Evolutionary conservation across 2,329 filamentous ascomycete species (phyloP), one percentile per base, ranked within the genome.

Genomic region (Bipolaris gigantea): DNA sequence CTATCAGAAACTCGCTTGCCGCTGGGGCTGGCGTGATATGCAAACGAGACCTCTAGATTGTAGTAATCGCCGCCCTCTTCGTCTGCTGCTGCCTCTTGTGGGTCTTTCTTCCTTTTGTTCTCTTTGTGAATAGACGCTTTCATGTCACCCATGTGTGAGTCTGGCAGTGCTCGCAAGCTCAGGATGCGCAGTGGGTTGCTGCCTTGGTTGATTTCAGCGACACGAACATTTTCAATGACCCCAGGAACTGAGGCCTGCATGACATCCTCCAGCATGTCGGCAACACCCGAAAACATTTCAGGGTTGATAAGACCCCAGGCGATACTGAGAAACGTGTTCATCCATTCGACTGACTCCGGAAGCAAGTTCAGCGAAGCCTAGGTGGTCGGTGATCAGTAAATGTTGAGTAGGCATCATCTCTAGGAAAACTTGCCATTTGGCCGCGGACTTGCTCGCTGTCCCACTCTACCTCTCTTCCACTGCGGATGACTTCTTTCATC

Each of bases 221-320:
- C 90, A 62, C 93, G 89, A 41, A 99, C 92, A 62, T 96, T 94
- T 73, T 97, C 92, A 60, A 99, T 92, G 35, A 97, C 79, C 1
- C 89, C 86, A 0, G 94, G 94, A 0, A 97, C 89, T 0, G 91
- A 96, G 18, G 92, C 93, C 72, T 95, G 92, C 93, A 97, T 97
- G 62, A 97, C 89, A 72, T 97, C 93, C 75, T 94, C 90, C 5
- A 94, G 83, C 11, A 90, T 97, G 70, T 97, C 94, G n/a, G 92
- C 92, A 8, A 97, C 84, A 5, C 85, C 85, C n/a, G 85, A 80
- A 73, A 99, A 94, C 89, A 97, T 95, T 39, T 97, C 93, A 0
- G 94, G 93, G 68, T 97, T 95, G 60, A 97, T 87, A 4, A 97
- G 79, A 0, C 90, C 89, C 94, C 94, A 99, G 39, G 94, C 82